Evolutionary conservation across 1,284 basidiomycete genomes (phyloP), one percentile per base, ranked within the genome.

Genomic region (Cystobasidiaceae sp.): DNA sequence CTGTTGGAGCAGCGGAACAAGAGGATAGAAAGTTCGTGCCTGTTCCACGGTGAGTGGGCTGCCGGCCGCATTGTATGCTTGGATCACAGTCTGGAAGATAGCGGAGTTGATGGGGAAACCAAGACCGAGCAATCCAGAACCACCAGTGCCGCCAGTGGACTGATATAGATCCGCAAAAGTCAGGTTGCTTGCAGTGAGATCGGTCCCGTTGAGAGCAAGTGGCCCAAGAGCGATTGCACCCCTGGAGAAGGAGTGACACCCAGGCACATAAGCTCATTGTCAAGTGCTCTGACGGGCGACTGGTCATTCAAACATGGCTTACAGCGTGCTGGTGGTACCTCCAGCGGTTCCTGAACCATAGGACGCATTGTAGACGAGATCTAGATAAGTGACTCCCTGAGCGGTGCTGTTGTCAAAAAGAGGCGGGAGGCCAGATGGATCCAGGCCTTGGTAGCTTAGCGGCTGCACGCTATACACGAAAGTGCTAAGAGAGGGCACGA

Each of bases 401-500:
- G 28, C 28, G 4, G 51, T 54, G 8, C 27, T 25, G 33, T 54
- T 54, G 28, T 54, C 33, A n/a, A 54, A 54, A n/a, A 54, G 51
- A n/a, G 51, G 51, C 30, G 51, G 51, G 17, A 54, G 51, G 27
- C 13, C 8, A 32, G 28, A 33, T 4, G 51, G 17, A 21, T 17
- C 17, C 4, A 34, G 15, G 19, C 27, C 27, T 21, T 19, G n/a
- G 17, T 13, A 37, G 19, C 19, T 17, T 19, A 19, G 17, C 4
- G 51, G 51, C 51, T 54, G 51, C n/a, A 28, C 27, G 4, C 21
- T 25, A 32, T 54, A 54, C 33, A 54, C 51, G n/a, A 28, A 54
- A 32, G 51, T 39, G 33, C 37, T 39, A 39, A 39, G n/a, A 39
- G 37, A n/a, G n/a, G 37, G n/a, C 11, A n/a, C 11, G 37, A 39